Percentiles rank a stretch among this genome's conserved stretches.
phyloP scores from a whole-genome alignment of 2,329 filamentous ascomycete genomes.

The Colletotrichum sansevieriae region DNA sequence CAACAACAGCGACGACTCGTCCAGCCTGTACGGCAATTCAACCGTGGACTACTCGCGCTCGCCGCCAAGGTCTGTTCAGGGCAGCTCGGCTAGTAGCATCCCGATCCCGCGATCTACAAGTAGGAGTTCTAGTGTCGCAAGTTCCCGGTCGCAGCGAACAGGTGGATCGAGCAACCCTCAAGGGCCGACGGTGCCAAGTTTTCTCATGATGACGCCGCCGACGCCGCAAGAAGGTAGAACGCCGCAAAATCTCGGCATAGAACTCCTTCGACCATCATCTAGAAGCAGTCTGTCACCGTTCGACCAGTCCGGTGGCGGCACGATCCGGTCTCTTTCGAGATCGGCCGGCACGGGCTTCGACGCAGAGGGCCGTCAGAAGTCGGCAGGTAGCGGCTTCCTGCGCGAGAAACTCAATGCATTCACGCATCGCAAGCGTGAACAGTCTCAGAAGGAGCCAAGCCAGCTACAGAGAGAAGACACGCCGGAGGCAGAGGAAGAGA shows the following conservation, averaged over 20 bases:
- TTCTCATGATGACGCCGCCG: slow-evolving; percentile 62
- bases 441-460: slow-evolving; percentile 40
- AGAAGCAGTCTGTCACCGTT: slow-evolving; percentile 44
- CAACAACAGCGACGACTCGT: slow-evolving; percentile 69
- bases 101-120: slow-evolving; percentile 60
- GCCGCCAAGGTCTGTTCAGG: slow-evolving; percentile 66
- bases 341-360: slow-evolving; percentile 42
- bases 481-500: slow-evolving; percentile 32
- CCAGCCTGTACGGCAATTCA: slow-evolving; percentile 65
- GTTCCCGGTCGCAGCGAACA: slow-evolving; percentile 57
- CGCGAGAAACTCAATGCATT: slow-evolving; percentile 53
- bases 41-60: slow-evolving; percentile 71
- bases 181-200: slow-evolving; percentile 53
- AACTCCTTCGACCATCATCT: slow-evolving; percentile 44
- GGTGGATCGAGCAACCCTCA: slow-evolving; percentile 47
- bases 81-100: slow-evolving; percentile 62
- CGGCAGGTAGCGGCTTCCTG: slow-evolving; percentile 50
- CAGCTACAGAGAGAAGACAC: slow-evolving; percentile 26
- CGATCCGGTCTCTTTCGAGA: slow-evolving; percentile 41
- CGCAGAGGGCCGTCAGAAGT: slow-evolving; percentile 44
- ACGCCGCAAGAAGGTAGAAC: slow-evolving; percentile 51
- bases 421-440: slow-evolving; percentile 45
- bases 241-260: slow-evolving; percentile 42
- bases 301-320: slow-evolving; percentile 40
- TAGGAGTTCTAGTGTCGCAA: slow-evolving; percentile 66